phyloP scores from a whole-genome alignment of 2,329 filamentous ascomycete species.

The Fusarium metavorans region DNA sequence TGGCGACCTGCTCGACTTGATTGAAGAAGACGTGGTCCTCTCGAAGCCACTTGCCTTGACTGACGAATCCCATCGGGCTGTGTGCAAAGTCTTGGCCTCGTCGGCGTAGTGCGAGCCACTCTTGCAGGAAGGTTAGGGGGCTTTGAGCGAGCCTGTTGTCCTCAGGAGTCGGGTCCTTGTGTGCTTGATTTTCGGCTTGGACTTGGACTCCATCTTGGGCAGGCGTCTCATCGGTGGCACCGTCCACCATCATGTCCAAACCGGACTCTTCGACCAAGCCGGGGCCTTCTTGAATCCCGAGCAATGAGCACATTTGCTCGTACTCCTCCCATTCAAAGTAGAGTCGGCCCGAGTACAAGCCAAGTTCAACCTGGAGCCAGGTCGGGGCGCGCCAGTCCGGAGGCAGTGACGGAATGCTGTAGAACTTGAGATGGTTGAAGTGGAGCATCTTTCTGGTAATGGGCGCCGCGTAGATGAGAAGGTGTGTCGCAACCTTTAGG shows the following conservation, averaged over 20 bases:
- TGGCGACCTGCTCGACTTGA: constrained; percentile 1
- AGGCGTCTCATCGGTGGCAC: neutral
- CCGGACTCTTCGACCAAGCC: neutral
- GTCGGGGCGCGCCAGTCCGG: constrained; percentile 57
- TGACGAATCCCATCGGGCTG: constrained; percentile 70
- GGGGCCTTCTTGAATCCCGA: constrained; percentile 44
- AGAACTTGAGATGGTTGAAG: constrained; percentile 68
- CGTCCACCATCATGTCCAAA: neutral
- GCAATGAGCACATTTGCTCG: constrained; percentile 45
- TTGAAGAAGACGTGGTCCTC: constrained; percentile 65
- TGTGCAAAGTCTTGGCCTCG: constrained; percentile 68
- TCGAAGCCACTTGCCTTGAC: constrained; percentile 62
- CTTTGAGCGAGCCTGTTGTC: constrained; percentile 32
- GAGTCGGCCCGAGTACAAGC: constrained; percentile 69
- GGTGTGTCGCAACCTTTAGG: constrained; percentile 24
- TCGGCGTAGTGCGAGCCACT: constrained; percentile 67
- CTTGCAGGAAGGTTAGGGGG: constrained; percentile 62
- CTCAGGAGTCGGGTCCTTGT: neutral
- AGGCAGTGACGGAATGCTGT: constrained; percentile 63
- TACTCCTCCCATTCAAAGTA: constrained; percentile 68
- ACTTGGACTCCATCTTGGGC: neutral
- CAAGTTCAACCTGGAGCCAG: constrained; percentile 69
- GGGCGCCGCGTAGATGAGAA: constrained; percentile 70
- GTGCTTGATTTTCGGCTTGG: neutral
- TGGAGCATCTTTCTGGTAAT: constrained; percentile 61